phyloP scores from a whole-genome alignment of 805 yeast genomes.

The Yarrowia alimentaria region DNA sequence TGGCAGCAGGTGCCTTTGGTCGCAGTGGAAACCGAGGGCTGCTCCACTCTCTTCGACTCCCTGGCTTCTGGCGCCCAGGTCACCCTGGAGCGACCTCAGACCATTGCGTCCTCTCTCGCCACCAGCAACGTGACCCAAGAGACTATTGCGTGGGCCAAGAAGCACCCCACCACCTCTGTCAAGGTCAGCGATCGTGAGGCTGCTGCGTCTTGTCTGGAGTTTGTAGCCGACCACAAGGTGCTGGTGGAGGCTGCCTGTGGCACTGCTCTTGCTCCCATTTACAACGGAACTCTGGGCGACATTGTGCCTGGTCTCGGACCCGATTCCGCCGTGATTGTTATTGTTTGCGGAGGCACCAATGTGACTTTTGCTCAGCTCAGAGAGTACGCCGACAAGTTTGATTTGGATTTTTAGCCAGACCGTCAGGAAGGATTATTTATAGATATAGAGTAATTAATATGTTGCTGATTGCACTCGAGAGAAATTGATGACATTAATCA shows the following conservation, averaged over 20 bases:
- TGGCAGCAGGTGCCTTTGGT: constrained; percentile 44
- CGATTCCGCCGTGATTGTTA: constrained; percentile 51
- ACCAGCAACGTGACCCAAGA: constrained; percentile 55
- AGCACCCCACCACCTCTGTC: constrained; percentile 45
- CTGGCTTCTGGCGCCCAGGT: constrained; percentile 48
- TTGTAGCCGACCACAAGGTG: constrained; percentile 50
- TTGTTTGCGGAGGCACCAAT: constrained; percentile 59
- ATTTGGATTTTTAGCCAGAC: constrained; percentile 30
- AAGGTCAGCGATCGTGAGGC: constrained; percentile 57
- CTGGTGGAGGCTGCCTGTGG: constrained; percentile 75
- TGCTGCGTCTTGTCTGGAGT: constrained; percentile 50
- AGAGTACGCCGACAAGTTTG: constrained; percentile 33
- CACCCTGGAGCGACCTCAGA: constrained; percentile 44
- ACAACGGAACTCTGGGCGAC: constrained; percentile 32
- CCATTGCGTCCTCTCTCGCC: constrained; percentile 65
- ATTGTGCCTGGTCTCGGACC: constrained; percentile 34
- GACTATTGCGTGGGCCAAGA: constrained; percentile 48
- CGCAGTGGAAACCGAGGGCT: constrained; percentile 59
- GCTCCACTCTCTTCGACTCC: constrained; percentile 56
- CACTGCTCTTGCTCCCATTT: constrained; percentile 55
- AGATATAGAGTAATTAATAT: constrained; percentile 9
- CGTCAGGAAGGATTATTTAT: neutral
- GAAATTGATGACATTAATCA: too few relatives aligned
- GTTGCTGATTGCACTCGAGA: neutral
- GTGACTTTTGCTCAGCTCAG: constrained; percentile 34